Conservation (phyloP, 148 eudicot genomes). For the Bassia scoparia region DNA sequence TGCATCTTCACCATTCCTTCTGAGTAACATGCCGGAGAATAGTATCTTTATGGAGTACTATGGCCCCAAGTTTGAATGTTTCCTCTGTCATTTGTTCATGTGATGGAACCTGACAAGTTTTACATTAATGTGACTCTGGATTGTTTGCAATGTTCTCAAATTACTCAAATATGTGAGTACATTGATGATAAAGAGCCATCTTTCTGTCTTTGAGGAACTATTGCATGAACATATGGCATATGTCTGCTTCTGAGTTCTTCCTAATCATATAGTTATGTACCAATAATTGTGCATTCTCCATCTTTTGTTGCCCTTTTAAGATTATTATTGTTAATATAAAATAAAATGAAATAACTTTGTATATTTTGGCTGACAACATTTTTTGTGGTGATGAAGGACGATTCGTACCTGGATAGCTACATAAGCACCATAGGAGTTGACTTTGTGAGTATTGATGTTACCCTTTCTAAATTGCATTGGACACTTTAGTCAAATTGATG, state of each 20-base stretch:
- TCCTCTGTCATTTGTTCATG: background rate
- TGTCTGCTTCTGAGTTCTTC: too few relatives aligned
- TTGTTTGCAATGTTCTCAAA: background rate
- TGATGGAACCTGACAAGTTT: background rate
- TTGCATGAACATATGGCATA: too few relatives aligned
- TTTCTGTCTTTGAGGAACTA: background rate
- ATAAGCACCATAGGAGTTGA: constrained; percentile 62
- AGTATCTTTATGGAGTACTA: background rate
- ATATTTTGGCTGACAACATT: background rate
- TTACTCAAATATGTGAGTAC: background rate
- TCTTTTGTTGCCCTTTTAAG: too few relatives aligned
- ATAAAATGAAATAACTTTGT: background rate
- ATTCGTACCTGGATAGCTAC: constrained; percentile 53
- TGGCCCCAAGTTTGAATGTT: background rate
- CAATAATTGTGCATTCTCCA: background rate
- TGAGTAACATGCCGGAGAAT: background rate
- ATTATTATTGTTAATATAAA: too few relatives aligned
- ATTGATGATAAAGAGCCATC: background rate
- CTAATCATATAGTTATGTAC: background rate
- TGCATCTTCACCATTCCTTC: background rate
- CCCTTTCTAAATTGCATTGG: background rate
- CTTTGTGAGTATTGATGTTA: constrained; percentile 39
- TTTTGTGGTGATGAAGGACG: constrained; percentile 36
- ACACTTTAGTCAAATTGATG: background rate
- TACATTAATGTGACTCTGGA: background rate